Percentiles rank a stretch among this genome's conserved stretches.
Evolutionary conservation across 768 basidiomycete species (phyloP).

Genomic region (Pleurotus sapidus): DNA sequence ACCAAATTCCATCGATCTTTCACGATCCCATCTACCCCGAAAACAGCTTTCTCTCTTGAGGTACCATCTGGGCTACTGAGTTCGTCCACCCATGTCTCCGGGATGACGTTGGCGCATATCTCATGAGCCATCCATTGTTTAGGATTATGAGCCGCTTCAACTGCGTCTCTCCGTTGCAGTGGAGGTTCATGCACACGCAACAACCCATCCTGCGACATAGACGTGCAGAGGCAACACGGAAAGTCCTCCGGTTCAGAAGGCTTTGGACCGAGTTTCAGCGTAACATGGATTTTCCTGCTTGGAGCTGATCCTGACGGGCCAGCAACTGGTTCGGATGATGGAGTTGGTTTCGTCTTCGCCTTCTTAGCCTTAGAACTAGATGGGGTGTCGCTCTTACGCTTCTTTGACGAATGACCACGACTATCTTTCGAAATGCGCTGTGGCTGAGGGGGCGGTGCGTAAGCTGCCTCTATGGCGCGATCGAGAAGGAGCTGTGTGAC

Average conservation of each 20-base stretch:
- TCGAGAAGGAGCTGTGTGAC: slow-evolving; percentile 82
- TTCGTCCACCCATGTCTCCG: slow-evolving; percentile 90
- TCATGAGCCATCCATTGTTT: slow-evolving; percentile 76
- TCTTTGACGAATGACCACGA: slow-evolving; percentile 40
- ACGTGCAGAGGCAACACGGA: slow-evolving; percentile 71
- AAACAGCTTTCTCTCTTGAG: slow-evolving; percentile 53
- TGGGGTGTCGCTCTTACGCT: slow-evolving; percentile 34
- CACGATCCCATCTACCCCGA: slow-evolving; percentile 85
- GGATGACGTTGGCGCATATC: slow-evolving; percentile 75
- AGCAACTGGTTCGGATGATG: slow-evolving; percentile 17
- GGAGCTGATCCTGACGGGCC: slow-evolving; percentile 4
- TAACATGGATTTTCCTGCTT: slow-evolving; percentile 48
- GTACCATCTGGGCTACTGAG: slow-evolving; percentile 35
- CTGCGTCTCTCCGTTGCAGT: slow-evolving; percentile 45
- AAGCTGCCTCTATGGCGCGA: slow-evolving; percentile 46
- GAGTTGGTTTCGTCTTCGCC: slow-evolving; percentile 36
- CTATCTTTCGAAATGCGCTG: slow-evolving; percentile 19
- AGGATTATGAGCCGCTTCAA: slow-evolving; percentile 43
- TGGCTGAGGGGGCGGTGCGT: slow-evolving; percentile 10
- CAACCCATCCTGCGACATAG: slow-evolving; percentile 48
- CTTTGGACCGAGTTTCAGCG: slow-evolving; percentile 64
- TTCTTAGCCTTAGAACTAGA: slow-evolving; percentile 44
- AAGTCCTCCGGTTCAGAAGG: slow-evolving; percentile 53
- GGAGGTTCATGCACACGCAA: slow-evolving; percentile 71
- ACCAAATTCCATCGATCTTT: slow-evolving; percentile 94